Conservation (phyloP, 208 protist genomes). For the Leishmania major region DNA sequence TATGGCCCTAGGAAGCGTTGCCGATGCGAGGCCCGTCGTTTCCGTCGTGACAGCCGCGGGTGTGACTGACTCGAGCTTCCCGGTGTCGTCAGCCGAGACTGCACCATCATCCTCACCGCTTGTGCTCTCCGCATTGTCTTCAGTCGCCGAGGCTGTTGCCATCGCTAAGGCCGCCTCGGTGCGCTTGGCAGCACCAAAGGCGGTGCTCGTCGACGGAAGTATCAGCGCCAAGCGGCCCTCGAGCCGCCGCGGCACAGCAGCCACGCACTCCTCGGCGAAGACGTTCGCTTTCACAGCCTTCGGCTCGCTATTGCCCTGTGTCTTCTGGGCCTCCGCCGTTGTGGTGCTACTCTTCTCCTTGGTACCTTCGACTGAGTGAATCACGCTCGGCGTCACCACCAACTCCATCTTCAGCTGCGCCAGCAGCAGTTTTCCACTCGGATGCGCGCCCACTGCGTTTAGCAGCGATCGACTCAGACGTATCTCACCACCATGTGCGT, state of each 20-base stretch:
- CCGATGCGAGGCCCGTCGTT: conserved; percentile 2
- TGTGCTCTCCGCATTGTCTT: not conserved
- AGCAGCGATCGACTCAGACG: conserved; percentile 51
- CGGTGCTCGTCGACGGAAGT: conserved; percentile 11
- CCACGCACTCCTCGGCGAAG: conserved; percentile 40
- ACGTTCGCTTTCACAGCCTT: conserved; percentile 29
- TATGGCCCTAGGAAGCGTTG: conserved; percentile 11
- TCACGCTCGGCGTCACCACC: conserved; percentile 34
- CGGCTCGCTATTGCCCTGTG: not conserved
- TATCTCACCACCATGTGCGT: conserved; percentile 64
- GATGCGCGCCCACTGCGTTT: conserved; percentile 26
- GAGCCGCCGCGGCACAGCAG: conserved; percentile 41
- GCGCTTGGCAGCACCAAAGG: conserved; percentile 6
- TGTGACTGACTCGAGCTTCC: conserved; percentile 7
- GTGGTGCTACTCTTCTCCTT: not conserved
- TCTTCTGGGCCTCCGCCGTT: not conserved
- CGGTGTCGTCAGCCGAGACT: not conserved
- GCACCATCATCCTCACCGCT: conserved; percentile 4
- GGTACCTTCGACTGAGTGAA: conserved; percentile 9
- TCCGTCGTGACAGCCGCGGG: conserved; percentile 4
- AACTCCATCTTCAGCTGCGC: conserved; percentile 61
- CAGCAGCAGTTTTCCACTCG: conserved; percentile 57
- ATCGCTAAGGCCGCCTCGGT: conserved; percentile 13
- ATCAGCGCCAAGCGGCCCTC: conserved; percentile 40
- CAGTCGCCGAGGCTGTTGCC: not conserved